These are phyloP conservation scores for Coniferiporia sulphurascens DNA, from an alignment of 1,284 basidiomycete species.

Conservation along the genomic window DNA sequence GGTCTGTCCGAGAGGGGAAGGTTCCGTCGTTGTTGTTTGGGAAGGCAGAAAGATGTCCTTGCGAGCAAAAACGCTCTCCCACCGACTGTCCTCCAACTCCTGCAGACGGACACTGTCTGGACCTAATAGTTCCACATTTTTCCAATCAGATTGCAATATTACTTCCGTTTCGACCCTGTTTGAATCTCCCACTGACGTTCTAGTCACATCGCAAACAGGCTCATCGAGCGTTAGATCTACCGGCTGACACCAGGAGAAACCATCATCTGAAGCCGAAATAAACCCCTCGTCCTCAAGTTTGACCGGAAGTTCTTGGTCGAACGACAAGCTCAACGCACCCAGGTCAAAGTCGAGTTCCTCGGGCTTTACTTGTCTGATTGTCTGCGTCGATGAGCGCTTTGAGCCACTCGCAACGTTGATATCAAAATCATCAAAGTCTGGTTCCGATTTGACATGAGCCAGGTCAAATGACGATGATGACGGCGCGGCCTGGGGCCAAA, in stretches of 20 bases:
- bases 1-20: neutral
- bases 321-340: constrained; percentile 23
- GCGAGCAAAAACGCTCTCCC: neutral
- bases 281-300: constrained; percentile 12
- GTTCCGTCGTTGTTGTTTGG: neutral
- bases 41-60: neutral
- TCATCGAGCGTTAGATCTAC: constrained; percentile 11
- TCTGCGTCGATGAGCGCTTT: constrained; percentile 31
- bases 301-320: constrained; percentile 23
- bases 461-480: constrained; percentile 17
- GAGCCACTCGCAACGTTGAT: constrained; percentile 38
- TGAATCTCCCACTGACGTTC: neutral
- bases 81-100: constrained; percentile 36
- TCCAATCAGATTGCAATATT: constrained; percentile 31
- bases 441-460: constrained; percentile 53
- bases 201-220: neutral
- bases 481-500: constrained; percentile 13
- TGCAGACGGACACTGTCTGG: constrained; percentile 42
- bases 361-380: constrained; percentile 33
- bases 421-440: constrained; percentile 41
- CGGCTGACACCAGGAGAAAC: constrained; percentile 8
- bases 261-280: neutral
- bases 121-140: constrained; percentile 44
- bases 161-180: neutral
- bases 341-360: constrained; percentile 36